Evolutionary conservation across 176 grass and related monocot genomes (phyloP), one percentile per base, ranked within the genome.

Genomic region (Musa schizocarpa): DNA sequence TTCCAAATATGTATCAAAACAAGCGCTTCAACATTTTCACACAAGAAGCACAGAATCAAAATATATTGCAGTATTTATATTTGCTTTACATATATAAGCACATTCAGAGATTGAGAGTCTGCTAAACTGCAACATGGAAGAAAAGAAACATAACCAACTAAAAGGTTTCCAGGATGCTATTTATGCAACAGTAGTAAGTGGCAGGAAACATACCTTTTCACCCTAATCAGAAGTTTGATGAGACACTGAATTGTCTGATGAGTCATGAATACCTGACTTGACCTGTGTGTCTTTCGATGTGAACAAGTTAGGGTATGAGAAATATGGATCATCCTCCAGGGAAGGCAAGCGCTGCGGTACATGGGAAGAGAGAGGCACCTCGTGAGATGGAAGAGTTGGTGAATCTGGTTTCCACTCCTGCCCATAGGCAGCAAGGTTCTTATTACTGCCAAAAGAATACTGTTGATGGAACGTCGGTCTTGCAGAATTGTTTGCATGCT

Each of bases 261-360:
- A 56, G 56, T 56, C 52, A 29, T 74, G 34, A 72, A 76, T 8
- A 49, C 78, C 76, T 13, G 68, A 69, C 9, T 63, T 75, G 56
- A 48, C 17, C 68, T 78, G 51, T 66, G 79, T 80, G 16, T 86
- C 86, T 75, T 87, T 84, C 1, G 86, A 77, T 0, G 88, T 84
- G 81, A 99, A 99, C 2, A 99, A 74, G 72, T 99, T 99, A 9
- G 95, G 90, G 71, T 99, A 94, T 2, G 83, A 83, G 78, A 85
- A 92, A 86, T 96, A 92, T 5, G 90, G 88, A 75, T 99, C 90
- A 0, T 99, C 88, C 78, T 94, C 95, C 62, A 99, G 24, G 8
- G 90, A 99, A 17, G 88, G 17, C 0, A 86, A 86, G 59, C 84
- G 74, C 65, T 86, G 90, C 1, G 95, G 95, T 50, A 43, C 79